Conservation (phyloP, 2,329 filamentous ascomycete genomes). For the Verticillium nonalfalfae region DNA sequence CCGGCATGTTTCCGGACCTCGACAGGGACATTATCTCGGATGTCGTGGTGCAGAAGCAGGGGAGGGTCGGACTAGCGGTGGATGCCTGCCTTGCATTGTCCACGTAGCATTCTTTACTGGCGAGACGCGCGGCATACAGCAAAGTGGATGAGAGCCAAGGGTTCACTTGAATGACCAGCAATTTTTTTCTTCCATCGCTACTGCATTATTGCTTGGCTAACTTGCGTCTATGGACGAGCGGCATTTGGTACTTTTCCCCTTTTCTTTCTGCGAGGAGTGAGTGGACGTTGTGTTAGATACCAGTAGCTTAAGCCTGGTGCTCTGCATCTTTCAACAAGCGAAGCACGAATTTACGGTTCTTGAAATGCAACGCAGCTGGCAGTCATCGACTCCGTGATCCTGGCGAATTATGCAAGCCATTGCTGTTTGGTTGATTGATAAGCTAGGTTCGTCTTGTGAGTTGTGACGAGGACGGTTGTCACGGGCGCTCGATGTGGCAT, state of each 20-base stretch:
- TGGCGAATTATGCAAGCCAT: too few species aligned
- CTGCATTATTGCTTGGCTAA: not conserved
- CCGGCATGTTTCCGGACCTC: constrained; percentile 94
- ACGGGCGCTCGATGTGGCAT: not conserved
- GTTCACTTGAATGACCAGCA: not conserved
- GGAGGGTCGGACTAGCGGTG: constrained; percentile 80
- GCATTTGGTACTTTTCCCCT: not conserved
- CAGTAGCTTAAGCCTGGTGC: not conserved
- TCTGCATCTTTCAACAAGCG: not conserved
- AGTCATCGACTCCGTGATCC: not conserved
- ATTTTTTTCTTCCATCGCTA: not conserved
- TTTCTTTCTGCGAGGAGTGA: not conserved
- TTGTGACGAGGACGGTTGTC: too few species aligned
- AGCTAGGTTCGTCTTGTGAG: too few species aligned
- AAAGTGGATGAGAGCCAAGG: not conserved
- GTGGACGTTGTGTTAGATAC: not conserved
- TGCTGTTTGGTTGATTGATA: too few species aligned
- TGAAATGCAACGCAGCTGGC: not conserved
- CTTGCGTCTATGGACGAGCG: not conserved
- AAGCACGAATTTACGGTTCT: not conserved
- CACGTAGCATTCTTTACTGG: constrained; percentile 17
- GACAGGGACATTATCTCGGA: constrained; percentile 94
- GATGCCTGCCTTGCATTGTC: constrained; percentile 75
- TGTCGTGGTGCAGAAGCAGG: constrained; percentile 92
- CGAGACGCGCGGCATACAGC: not conserved